A percentile compares a stretch with the other conserved stretches of the same genome.
These are phyloP conservation scores for Cucurbita pepo DNA, from an alignment of 306 rosid genomes.

Conservation along the genomic window DNA sequence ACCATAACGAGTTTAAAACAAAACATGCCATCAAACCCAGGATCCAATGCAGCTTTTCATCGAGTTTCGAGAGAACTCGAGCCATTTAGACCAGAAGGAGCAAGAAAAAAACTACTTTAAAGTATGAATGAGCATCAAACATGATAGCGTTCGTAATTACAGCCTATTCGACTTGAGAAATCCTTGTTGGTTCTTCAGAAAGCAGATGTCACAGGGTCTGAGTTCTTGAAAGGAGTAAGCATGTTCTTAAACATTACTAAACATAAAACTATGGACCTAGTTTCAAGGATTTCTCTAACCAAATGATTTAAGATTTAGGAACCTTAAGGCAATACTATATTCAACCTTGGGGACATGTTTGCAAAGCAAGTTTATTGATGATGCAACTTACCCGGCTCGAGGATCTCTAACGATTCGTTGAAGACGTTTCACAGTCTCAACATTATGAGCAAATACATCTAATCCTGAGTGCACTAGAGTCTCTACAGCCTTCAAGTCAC, in stretches of 20 bases:
- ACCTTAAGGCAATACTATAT: neutral
- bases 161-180: too few relatives aligned
- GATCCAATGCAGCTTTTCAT: neutral
- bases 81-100: neutral
- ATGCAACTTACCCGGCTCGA: conserved; percentile 70
- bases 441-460: conserved; percentile 92
- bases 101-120: too few relatives aligned
- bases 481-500: conserved; percentile 66
- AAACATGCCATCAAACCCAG: neutral
- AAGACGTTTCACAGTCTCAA: conserved; percentile 91
- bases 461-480: conserved; percentile 68
- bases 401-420: conserved; percentile 95
- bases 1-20: neutral
- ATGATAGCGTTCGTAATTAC: too few relatives aligned
- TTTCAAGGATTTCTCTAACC: neutral
- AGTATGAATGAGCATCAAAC: too few relatives aligned
- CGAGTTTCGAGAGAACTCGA: neutral
- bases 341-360: neutral
- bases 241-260: too few relatives aligned
- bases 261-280: too few relatives aligned
- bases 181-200: too few relatives aligned
- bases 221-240: too few relatives aligned
- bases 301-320: neutral
- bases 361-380: neutral
- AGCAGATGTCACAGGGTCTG: too few relatives aligned